Evolutionary conservation across 2,329 filamentous ascomycete genomes (phyloP).

Genomic region (Neodidymelliopsis sp.): DNA sequence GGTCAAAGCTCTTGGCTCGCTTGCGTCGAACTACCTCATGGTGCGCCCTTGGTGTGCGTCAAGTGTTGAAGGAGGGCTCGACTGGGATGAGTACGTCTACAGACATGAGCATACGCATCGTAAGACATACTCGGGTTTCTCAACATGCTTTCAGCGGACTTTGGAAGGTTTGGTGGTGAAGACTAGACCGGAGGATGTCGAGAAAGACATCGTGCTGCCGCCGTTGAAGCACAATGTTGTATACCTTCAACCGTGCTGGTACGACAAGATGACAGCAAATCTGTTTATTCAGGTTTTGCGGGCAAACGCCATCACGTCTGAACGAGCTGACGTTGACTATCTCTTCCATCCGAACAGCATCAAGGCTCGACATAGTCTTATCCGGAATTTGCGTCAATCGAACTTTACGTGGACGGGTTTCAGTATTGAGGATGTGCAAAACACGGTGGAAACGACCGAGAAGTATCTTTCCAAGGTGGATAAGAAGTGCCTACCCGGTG

Average conservation of each 20-base stretch:
- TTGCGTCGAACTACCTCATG: constrained; percentile 73
- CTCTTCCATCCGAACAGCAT: constrained; percentile 82
- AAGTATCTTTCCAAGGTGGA: constrained; percentile 71
- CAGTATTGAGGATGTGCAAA: constrained; percentile 66
- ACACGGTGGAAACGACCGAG: constrained; percentile 70
- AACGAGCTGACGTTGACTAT: constrained; percentile 83
- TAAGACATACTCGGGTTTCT: constrained; percentile 63
- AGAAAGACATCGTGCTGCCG: constrained; percentile 70
- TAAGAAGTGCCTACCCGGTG: constrained; percentile 66
- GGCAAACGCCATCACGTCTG: constrained; percentile 87
- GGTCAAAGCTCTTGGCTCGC: constrained; percentile 69
- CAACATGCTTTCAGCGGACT: constrained; percentile 69
- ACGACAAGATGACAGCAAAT: constrained; percentile 84
- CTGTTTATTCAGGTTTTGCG: constrained; percentile 84
- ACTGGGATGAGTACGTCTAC: constrained; percentile 77
- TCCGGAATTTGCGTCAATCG: constrained; percentile 81
- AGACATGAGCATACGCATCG: constrained; percentile 57
- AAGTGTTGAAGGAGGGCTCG: constrained; percentile 64
- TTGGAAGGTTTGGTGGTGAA: constrained; percentile 84
- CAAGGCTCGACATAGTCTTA: constrained; percentile 70
- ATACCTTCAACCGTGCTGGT: constrained; percentile 79
- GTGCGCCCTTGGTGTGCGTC: constrained; percentile 80
- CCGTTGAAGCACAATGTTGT: constrained; percentile 75
- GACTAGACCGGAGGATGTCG: constrained; percentile 75
- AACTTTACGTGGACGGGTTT: constrained; percentile 89